Evolutionary conservation across 2,329 filamentous ascomycete species (phyloP).

Genomic region (Venturia pyrina): DNA sequence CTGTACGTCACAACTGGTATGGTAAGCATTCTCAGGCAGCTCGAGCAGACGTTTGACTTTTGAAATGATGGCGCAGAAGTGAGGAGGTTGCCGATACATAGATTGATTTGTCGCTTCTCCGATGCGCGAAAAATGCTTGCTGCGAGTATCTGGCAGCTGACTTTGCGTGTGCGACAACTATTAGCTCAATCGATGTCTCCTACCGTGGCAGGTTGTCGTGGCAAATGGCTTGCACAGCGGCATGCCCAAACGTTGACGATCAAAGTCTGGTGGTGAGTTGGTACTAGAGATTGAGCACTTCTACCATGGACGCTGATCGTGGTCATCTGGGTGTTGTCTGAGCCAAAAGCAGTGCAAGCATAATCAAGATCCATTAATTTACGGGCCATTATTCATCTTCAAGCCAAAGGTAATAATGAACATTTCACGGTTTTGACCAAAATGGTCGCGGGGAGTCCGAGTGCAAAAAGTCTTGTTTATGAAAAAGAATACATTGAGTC

Average conservation of each 20-base stretch:
- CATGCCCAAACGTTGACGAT: not conserved
- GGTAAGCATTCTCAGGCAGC: too few species aligned
- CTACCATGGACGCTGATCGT: not conserved
- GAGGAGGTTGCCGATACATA: too few species aligned
- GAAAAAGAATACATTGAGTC: not conserved
- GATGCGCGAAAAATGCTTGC: not conserved
- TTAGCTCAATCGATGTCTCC: not conserved
- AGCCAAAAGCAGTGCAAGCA: not conserved
- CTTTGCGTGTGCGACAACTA: not conserved
- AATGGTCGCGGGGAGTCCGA: not conserved
- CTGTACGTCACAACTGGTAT: too few species aligned
- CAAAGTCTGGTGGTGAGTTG: not conserved
- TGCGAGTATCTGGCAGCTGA: not conserved
- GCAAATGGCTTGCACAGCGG: not conserved
- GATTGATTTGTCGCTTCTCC: not conserved
- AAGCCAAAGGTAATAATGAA: too few species aligned
- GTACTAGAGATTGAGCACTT: not conserved
- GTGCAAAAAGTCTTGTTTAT: not conserved
- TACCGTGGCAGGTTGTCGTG: not conserved
- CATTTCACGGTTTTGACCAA: not conserved
- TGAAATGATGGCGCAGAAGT: too few species aligned
- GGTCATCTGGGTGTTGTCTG: not conserved
- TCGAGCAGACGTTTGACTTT: too few species aligned
- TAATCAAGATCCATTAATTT: not conserved
- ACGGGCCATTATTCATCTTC: not conserved